These are phyloP conservation scores for Talaromyces sp. DNA, from an alignment of 2,329 filamentous ascomycete species.

Conservation along the genomic window DNA sequence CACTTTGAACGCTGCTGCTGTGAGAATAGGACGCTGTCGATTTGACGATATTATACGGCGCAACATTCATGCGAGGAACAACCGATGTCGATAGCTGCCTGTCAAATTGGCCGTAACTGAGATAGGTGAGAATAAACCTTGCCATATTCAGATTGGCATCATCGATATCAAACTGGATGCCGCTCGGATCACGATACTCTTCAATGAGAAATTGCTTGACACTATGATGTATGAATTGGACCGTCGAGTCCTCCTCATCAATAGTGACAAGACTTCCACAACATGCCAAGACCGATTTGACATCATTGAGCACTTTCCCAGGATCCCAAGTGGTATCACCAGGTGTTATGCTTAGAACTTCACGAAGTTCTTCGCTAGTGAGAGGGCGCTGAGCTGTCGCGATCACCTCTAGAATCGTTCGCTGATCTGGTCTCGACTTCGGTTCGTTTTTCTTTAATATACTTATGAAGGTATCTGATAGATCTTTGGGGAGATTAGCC, in stretches of 20 bases:
- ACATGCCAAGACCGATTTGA: neutral
- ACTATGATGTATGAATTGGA: slow-evolving; percentile 13
- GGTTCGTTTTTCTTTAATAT: neutral
- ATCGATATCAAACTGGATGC: neutral
- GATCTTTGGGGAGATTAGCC: slow-evolving; percentile 4
- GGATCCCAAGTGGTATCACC: neutral
- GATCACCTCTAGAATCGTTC: neutral
- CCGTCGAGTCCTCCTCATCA: slow-evolving; percentile 3
- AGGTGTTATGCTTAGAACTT: neutral
- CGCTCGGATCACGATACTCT: neutral
- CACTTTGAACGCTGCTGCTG: neutral
- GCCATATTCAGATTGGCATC: neutral
- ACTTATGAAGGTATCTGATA: slow-evolving; percentile 10
- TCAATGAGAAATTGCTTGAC: slow-evolving; percentile 2
- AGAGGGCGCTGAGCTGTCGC: neutral
- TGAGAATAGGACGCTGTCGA: neutral
- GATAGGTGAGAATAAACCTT: neutral
- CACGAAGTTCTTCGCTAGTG: neutral
- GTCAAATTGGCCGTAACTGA: neutral
- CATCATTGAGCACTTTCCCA: neutral
- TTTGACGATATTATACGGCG: neutral
- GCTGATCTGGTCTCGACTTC: neutral
- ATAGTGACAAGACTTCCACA: slow-evolving; percentile 10
- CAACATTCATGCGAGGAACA: neutral
- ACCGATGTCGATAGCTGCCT: slow-evolving; percentile 1